phyloP scores from a whole-genome alignment of 352 stramenopile genomes.

The Phytophthora palmivora region DNA sequence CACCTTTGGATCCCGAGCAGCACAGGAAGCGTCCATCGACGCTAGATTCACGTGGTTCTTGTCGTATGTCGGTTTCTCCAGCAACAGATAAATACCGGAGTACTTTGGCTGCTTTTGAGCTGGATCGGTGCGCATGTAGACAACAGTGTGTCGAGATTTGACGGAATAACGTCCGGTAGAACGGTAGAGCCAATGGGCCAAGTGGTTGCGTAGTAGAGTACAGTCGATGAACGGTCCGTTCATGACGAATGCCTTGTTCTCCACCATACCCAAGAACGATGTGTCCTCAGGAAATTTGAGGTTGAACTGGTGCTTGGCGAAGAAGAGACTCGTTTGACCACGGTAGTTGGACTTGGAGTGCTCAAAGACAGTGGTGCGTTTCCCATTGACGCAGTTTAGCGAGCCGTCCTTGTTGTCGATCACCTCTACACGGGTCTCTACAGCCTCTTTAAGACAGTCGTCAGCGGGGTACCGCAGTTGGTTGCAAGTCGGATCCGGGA shows the following conservation, averaged over 20 bases:
- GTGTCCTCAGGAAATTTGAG: constrained; percentile 61
- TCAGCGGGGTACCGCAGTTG: constrained; percentile 68
- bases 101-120: constrained; percentile 48
- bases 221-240: constrained; percentile 82
- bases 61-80: constrained; percentile 83
- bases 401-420: constrained; percentile 63
- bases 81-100: constrained; percentile 71
- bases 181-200: constrained; percentile 82
- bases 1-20: constrained; percentile 39
- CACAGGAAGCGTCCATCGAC: constrained; percentile 52
- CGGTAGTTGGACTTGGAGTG: constrained; percentile 74
- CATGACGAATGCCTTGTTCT: constrained; percentile 75
- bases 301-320: constrained; percentile 81
- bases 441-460: constrained; percentile 69
- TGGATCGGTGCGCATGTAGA: constrained; percentile 65
- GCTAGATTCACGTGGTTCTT: constrained; percentile 72
- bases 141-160: constrained; percentile 64
- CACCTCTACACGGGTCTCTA: constrained; percentile 63
- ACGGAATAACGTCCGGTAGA: constrained; percentile 73
- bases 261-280: constrained; percentile 63
- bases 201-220: constrained; percentile 77
- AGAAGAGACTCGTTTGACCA: constrained; percentile 79
- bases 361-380: constrained; percentile 48
- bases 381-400: constrained; percentile 65
- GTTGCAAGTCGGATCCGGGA: constrained; percentile 79